phyloP scores from a whole-genome alignment of 495 filamentous ascomycete species.

The Penicillium salamii region DNA sequence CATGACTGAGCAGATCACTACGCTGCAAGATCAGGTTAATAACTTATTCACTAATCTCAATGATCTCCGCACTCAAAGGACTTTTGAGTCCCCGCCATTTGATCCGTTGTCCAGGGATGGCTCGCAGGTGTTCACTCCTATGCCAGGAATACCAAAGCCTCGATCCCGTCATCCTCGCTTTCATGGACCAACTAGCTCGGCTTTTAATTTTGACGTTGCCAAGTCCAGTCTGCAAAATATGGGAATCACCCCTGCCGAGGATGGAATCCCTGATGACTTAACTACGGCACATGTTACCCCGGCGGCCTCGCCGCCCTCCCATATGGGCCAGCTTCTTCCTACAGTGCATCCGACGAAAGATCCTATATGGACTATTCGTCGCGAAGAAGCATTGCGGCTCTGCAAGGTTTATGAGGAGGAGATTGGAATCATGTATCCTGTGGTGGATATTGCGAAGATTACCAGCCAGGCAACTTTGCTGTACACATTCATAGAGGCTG shows the following conservation, averaged over 20 bases:
- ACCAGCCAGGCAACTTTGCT: conserved; percentile 62
- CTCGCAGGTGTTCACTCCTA: conserved; percentile 36
- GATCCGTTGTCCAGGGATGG: conserved; percentile 39
- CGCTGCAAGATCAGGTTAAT: conserved; percentile 83
- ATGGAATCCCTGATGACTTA: conserved; percentile 55
- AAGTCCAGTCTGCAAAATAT: conserved; percentile 84
- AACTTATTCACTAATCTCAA: conserved; percentile 67
- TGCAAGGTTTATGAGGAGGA: conserved; percentile 78
- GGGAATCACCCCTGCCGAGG: conserved; percentile 65
- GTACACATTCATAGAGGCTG: conserved; percentile 69
- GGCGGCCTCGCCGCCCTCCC: conserved; percentile 50
- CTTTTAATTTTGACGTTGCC: conserved; percentile 83
- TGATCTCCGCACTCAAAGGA: conserved; percentile 51
- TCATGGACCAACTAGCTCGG: conserved; percentile 80
- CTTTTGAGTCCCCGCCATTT: conserved; percentile 36
- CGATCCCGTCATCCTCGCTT: conserved; percentile 61
- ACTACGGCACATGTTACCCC: conserved; percentile 50
- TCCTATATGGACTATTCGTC: conserved; percentile 70
- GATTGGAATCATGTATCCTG: conserved; percentile 81
- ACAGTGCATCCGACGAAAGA: conserved; percentile 54
- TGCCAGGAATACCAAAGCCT: conserved; percentile 34
- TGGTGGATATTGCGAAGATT: conserved; percentile 67
- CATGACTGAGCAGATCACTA: conserved; percentile 69
- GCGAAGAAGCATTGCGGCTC: conserved; percentile 69
- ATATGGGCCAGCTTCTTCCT: conserved; percentile 36